Evolutionary conservation across 1,284 basidiomycete species (phyloP).

Genomic region (Melampsora larici-populina): DNA sequence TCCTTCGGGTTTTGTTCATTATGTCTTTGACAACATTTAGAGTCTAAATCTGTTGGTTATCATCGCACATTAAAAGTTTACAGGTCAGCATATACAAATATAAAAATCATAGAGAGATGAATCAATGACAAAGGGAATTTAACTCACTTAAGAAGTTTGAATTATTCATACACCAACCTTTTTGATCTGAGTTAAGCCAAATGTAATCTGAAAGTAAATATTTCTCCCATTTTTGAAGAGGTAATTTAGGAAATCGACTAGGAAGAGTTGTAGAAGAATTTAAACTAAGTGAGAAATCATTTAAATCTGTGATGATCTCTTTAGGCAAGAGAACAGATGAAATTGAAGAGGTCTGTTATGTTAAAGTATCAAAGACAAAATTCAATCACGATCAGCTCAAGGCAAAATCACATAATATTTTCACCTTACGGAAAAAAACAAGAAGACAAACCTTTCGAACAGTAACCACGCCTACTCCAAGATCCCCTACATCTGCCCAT

Average conservation of each 20-base stretch:
- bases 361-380: background rate
- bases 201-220: background rate
- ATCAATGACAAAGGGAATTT: no score
- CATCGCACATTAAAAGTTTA: no score
- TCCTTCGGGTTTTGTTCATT: no score
- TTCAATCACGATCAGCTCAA: background rate
- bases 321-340: background rate
- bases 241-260: background rate
- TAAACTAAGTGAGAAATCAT: background rate
- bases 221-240: background rate
- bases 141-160: background rate
- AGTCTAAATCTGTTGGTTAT: no score
- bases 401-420: background rate
- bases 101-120: no score
- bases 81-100: no score
- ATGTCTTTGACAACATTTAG: no score
- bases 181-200: background rate
- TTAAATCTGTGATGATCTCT: conserved; percentile 1
- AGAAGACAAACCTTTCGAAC: background rate
- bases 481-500: background rate
- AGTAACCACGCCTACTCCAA: background rate
- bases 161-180: background rate
- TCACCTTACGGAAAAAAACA: background rate
- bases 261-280: background rate
- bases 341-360: background rate